phyloP scores from a whole-genome alignment of 192 early-diverging fungal species.

The Chytriomyces sp. region DNA sequence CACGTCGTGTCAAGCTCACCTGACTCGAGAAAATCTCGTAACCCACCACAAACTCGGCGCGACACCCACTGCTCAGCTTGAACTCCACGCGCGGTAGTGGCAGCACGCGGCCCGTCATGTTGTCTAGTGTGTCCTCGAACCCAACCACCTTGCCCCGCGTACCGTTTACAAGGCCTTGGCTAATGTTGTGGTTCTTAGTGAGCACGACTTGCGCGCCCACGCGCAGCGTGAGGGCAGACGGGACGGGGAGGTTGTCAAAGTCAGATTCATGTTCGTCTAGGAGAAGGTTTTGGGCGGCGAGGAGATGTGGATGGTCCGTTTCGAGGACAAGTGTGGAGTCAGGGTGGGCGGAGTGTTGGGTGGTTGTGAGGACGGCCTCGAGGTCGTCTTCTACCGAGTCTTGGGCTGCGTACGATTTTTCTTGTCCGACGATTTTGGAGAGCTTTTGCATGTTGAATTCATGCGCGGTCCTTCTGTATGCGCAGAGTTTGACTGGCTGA shows the following conservation, averaged over 20 bases:
- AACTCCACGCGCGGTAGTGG: conserved; percentile 48
- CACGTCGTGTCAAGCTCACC: background rate
- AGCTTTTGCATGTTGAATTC: conserved; percentile 34
- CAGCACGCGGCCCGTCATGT: background rate
- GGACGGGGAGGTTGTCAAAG: conserved; percentile 13
- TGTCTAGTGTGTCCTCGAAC: conserved; percentile 33
- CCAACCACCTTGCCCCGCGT: conserved; percentile 43
- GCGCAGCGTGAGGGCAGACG: conserved; percentile 31
- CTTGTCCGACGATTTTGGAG: conserved; percentile 7
- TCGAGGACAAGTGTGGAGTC: background rate
- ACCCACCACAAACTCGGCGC: conserved; percentile 21
- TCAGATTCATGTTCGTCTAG: conserved; percentile 1
- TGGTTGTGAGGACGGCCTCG: background rate
- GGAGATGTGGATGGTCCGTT: background rate
- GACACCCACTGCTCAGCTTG: background rate
- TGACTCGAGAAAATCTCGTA: conserved; percentile 32
- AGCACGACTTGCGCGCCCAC: conserved; percentile 52
- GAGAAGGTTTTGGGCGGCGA: background rate
- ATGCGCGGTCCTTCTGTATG: conserved; percentile 31
- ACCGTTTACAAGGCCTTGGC: conserved; percentile 49
- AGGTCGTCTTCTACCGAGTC: background rate
- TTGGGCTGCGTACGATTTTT: background rate
- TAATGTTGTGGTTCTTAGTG: conserved; percentile 37
- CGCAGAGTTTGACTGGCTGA: conserved; percentile 45
- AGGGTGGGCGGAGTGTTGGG: conserved; percentile 16